A percentile compares a stretch with the other conserved stretches of the same genome.
phyloP scores from a whole-genome alignment of 441 rosid genomes.

The Daphne laureola region DNA sequence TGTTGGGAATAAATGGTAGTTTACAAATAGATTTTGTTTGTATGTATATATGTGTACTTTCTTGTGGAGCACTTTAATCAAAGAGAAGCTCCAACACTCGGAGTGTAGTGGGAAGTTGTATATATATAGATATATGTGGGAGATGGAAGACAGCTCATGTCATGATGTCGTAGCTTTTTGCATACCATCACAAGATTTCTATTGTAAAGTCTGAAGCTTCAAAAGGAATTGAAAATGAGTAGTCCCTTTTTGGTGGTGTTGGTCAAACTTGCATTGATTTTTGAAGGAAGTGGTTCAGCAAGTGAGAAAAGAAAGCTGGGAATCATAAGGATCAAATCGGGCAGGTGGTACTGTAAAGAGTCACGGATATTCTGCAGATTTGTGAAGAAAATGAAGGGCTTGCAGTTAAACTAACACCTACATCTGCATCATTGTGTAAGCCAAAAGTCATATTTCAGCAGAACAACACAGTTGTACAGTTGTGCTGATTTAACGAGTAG shows the following conservation, averaged over 20 bases:
- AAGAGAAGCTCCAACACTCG: constrained; percentile 13
- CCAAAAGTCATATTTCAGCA: constrained; percentile 8
- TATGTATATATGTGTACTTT: too few relatives aligned
- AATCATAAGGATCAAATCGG: constrained; percentile 3
- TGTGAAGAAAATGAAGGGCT: constrained; percentile 4
- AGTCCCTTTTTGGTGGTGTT: background rate
- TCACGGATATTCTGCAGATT: constrained; percentile 16
- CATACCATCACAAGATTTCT: constrained; percentile 25
- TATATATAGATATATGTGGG: constrained; percentile 14
- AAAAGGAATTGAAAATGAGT: constrained; percentile 10
- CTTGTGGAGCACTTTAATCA: too few relatives aligned
- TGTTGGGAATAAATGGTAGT: background rate
- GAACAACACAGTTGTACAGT: constrained; percentile 13
- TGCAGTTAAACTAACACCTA: constrained; percentile 16
- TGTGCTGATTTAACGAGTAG: too few relatives aligned
- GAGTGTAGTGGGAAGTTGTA: background rate
- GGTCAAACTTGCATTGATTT: too few relatives aligned
- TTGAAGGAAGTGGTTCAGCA: constrained; percentile 7
- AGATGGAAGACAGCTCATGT: constrained; percentile 2
- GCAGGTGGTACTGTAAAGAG: background rate
- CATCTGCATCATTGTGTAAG: background rate
- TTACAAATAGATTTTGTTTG: constrained; percentile 4
- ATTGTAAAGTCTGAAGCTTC: constrained; percentile 12
- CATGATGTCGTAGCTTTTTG: constrained; percentile 6
- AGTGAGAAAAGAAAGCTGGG: background rate